Evolutionary conservation across 257 asterid species (phyloP).

Genomic region (Solanum pinnatisectum): DNA sequence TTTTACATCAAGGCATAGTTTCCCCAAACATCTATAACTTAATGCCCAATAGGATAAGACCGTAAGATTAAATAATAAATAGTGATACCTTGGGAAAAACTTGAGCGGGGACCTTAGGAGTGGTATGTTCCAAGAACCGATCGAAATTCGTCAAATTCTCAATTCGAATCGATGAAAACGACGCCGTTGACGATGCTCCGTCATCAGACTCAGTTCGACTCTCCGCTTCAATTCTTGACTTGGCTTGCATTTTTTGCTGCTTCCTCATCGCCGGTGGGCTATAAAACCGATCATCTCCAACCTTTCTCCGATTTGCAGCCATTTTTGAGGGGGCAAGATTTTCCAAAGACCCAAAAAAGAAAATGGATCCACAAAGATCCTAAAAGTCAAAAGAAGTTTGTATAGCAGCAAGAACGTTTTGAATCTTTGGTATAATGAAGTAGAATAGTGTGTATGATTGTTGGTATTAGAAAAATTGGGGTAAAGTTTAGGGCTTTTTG

Average conservation of each 20-base stretch:
- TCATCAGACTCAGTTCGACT: conserved; percentile 17
- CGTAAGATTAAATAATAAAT: background rate
- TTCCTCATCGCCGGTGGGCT: conserved; percentile 83
- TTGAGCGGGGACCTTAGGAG: conserved; percentile 70
- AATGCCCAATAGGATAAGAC: background rate
- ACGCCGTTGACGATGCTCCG: conserved; percentile 2
- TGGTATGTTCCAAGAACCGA: conserved; percentile 75
- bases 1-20: background rate
- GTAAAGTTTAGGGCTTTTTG: background rate
- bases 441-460: background rate
- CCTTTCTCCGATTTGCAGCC: conserved; percentile 20
- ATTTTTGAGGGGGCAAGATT: background rate
- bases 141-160: conserved; percentile 46
- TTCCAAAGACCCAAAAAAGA: background rate
- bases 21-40: background rate
- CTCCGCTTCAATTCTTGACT: conserved; percentile 10
- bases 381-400: background rate
- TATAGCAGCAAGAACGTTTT: background rate
- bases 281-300: conserved; percentile 61
- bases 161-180: background rate
- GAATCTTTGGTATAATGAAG: background rate
- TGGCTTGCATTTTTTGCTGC: conserved; percentile 22
- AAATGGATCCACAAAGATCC: background rate
- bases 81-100: conserved; percentile 51
- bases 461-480: background rate